Base-by-base conservation (phyloP, 1,139 yeast genomes). In the Insectozyma bohioensis region DNA sequence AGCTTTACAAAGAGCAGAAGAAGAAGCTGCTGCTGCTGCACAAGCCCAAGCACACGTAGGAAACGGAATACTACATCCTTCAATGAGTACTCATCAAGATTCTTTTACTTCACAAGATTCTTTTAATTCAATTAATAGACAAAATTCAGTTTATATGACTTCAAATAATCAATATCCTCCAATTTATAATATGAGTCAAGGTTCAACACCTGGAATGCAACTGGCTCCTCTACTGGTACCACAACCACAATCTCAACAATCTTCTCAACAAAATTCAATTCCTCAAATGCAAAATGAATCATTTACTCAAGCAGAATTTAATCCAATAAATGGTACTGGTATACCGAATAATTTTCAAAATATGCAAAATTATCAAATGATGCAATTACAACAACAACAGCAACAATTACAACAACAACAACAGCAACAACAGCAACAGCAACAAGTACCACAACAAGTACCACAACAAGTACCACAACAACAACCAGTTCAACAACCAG, bases 241-340 rank as follows among this genome's bases (percentile, higher is more conserved):
- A 4, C 20, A n/a, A 6, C 16, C 30, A 8, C 26, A 12, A 9
- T 13, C 30, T 36, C 44, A 39, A 26, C 46, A 39, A 21, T 45
- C 31, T 30, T 18, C 23, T 14, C 42, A 30, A 30, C 27, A 17
- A 19, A 15, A 13, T 13, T 10, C 24, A 6, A 17, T 25, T 11
- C 33, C 27, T 13, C 51, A 57, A 6, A 46, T 49, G 18, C 31
- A n/a, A n/a, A n/a, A 27, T 13, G 20, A 10, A 8, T 13, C 15
- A 16, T 62, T 56, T 35, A 48, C 42, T 21, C 68, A 55, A 32
- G 43, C 49, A 2, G 67, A 63, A 13, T 61, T 53, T 37, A 40
- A 49, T 32, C 48, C 45, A 9, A 36, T 45, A 35, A 46, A 41
- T 31, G 41, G 39, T 1, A 34, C 30, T 21, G 22, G 20, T 14